Base-by-base conservation (phyloP, 371 early-diverging fungal species). In the Mortierella sp. region DNA sequence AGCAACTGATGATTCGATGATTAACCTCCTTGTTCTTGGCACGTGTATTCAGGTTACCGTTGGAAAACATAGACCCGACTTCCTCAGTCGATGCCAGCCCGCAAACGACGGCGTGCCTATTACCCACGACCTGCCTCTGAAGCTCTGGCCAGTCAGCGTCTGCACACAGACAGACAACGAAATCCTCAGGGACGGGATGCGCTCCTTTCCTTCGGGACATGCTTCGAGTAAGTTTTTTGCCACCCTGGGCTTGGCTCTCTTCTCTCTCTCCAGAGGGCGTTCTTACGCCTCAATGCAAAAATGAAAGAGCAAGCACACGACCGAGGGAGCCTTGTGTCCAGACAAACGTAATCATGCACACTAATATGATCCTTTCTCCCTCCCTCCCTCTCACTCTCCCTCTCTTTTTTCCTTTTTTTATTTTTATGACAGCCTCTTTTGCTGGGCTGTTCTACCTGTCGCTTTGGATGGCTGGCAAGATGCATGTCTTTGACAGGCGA, bases 171-270 rank as follows among this genome's bases (percentile, higher is more conserved):
- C 82, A 4, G 81, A 83, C 57, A 51, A 76, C 14, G 68, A 65
- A 25, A 50, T 87, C 15, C 81, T 94, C 56, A 70, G 65, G 46
- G 94, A 96, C 47, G 97, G 95, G 11, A 87, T 92, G 74, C 90
- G 89, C 77, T 90, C 91, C 61, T 97, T 95, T 71, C 96, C 95
- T 30, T 94, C 94, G 21, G 97, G 97, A 1, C 97, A 97, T 83
- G 82, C 96, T 25, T 92, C 93, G 30, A 82, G 86, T 81, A 81
- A 66, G 67, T 58, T 44, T 59, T 58, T 37, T 37, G 37, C 37
- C 37, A 9, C 37, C 5, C 37, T 37, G 3, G 37, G 37, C 37
- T 5, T 37, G 37, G 37, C 37, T 37, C 9, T 37, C 37, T 9
- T 9, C 37, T 5, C 37, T 37, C 37, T 9, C 37, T 37, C 37